Evolutionary conservation across 768 basidiomycete genomes (phyloP), one percentile per base, ranked within the genome.

Genomic region (Crassisporium funariophilum): DNA sequence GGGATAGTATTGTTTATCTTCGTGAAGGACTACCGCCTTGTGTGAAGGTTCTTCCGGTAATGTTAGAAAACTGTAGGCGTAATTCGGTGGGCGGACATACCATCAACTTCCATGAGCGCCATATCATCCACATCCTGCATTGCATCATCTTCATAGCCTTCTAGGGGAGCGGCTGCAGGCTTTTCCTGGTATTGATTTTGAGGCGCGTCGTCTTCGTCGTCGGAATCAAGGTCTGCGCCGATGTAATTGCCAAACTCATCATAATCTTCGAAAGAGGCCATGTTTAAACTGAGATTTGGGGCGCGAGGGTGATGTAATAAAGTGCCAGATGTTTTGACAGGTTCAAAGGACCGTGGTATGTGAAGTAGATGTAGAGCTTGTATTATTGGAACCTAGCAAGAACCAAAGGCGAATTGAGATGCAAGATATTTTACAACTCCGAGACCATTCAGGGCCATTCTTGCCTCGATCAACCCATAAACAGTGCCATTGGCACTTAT

Each of bases 231-330:
- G 74, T 95, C 95, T 19, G 84, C 92, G 50, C 94, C 95, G 64
- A 98, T 95, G 70, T 98, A 97, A 77, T 97, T 98, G 56, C 94
- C 95, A 62, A 95, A 95, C 72, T 98, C 90, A 60, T 91, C 89
- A 60, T 91, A 91, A 64, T 91, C 89, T 58, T 91, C 89, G 56
- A 91, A 72, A 15, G 77, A 78, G 50, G 76, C 73, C 72, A 75
- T 74, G 19, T 31, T 24, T 55, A 15, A 24, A 15, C 10, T 16
- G 21, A 46, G 20, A n/a, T 24, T 35, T 34, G 25, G 23, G 15
- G 27, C 41, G 20, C 37, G 11, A 12, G 17, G 35, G 24, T 20
- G 21, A 41, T 43, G n/a, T 41, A 21, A 20, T 17, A 17, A 22
- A 23, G 36, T 36, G 16, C 23, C 15, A n/a, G n/a, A n/a, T n/a